A percentile compares a stretch with the other conserved stretches of the same genome.
Evolutionary conservation across 257 asterid species (phyloP).

Genomic region (Leptodermis oblonga): DNA sequence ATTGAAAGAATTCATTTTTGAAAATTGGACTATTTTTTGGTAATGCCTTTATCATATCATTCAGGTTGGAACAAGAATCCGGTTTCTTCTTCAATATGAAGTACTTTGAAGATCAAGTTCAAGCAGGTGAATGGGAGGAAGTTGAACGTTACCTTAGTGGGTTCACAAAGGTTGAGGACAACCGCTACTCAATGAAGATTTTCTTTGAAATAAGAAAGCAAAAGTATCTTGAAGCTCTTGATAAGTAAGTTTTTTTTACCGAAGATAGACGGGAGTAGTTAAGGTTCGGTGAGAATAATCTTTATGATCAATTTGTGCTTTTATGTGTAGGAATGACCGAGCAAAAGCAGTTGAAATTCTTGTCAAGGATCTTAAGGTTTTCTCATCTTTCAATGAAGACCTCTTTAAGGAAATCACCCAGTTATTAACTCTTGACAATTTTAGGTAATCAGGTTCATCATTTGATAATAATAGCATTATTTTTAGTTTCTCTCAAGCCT

Average conservation of each 20-base stretch:
- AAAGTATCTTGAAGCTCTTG: constrained; percentile 97
- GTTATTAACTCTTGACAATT: constrained; percentile 73
- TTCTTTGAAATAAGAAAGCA: constrained; percentile 96
- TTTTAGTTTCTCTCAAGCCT: constrained; percentile 8
- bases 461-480: constrained; percentile 7
- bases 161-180: constrained; percentile 93
- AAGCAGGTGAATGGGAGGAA: constrained; percentile 98
- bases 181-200: constrained; percentile 90
- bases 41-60: constrained; percentile 1
- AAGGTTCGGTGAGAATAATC: neutral
- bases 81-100: constrained; percentile 94
- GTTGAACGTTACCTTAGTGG: constrained; percentile 83
- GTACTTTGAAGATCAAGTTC: constrained; percentile 91
- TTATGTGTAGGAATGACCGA: constrained; percentile 65
- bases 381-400: constrained; percentile 90
- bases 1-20: neutral
- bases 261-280: neutral
- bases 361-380: constrained; percentile 89
- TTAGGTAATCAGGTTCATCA: constrained; percentile 50
- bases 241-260: constrained; percentile 43
- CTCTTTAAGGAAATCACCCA: constrained; percentile 92
- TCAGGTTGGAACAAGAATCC: constrained; percentile 95
- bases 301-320: constrained; percentile 6
- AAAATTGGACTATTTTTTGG: neutral
- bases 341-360: constrained; percentile 90